Percentiles rank a stretch among this genome's conserved stretches.
Conservation (phyloP, 176 grass and related monocot genomes). For the Coix lacrymajobi region DNA sequence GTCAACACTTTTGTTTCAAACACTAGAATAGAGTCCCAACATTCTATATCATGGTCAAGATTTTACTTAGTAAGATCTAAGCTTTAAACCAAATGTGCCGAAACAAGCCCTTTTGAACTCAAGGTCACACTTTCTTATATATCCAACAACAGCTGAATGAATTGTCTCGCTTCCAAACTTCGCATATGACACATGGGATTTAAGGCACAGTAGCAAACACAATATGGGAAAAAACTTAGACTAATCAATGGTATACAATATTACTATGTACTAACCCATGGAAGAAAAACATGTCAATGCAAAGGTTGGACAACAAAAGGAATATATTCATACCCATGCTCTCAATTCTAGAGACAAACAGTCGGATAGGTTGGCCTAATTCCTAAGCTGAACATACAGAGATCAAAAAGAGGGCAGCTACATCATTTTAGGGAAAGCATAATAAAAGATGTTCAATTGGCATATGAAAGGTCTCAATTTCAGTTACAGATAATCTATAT, state of each 20-base stretch:
- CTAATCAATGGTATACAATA: not conserved
- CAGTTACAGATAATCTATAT: not conserved
- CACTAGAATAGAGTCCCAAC: not conserved
- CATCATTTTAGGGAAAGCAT: not conserved
- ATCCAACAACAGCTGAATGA: not conserved
- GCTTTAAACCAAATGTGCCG: not conserved
- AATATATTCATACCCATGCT: not conserved
- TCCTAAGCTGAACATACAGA: not conserved
- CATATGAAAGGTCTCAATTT: not conserved
- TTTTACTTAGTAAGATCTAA: conserved; percentile 4
- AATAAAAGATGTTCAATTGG: not conserved
- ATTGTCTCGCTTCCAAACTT: not conserved
- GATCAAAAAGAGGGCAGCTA: not conserved
- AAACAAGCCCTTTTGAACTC: not conserved
- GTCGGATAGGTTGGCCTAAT: not conserved
- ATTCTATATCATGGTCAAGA: not conserved
- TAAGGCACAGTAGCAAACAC: conserved; percentile 3
- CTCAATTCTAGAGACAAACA: not conserved
- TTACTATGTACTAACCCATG: not conserved
- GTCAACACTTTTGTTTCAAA: not conserved
- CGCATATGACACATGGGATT: not conserved
- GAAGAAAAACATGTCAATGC: not conserved
- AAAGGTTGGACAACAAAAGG: conserved; percentile 5
- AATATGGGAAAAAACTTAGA: not conserved
- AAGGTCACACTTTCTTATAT: not conserved